Evolutionary conservation across 106 monocot species (phyloP), one percentile per base, ranked within the genome.

Genomic region (Platanthera guangdongensis): DNA sequence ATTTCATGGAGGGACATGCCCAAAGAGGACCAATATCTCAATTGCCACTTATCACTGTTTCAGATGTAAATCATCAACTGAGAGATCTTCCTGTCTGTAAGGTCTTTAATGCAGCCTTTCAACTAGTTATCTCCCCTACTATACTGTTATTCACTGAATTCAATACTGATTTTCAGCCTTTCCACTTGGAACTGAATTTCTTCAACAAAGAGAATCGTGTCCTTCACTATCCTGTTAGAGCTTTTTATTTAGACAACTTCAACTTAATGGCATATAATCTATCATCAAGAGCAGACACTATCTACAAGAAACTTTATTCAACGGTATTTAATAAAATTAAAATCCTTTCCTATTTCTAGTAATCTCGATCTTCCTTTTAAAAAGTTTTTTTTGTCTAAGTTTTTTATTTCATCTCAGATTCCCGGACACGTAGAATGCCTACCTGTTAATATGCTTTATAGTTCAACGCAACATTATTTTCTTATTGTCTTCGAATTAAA

Each of bases 1-100:
- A 96, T 85, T 91, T 96, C 80, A 89, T 96, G 90, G 96, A 96
- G 78, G 96, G 96, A 3, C 93, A 96, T 91, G 88, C 96, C 47
- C 90, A 91, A 81, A 86, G 87, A 78, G 93, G 89, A 7, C 91
- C 93, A 64, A 88, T 96, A 82, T 84, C 89, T 75, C 84, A 89
- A 51, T 78, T 96, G 51, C 96, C 96, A 71, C 89, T 96, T 21
- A 86, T 96, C 82, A 87, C 90, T 15, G 85, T 96, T 50, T 93
- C 89, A 53, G 84, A 91, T 77, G 50, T 51, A 74, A 79, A 81
- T 45, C 79, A 91, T 81, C 85, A 82, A 60, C 81, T 96, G 68
- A 82, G 82, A 71, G 93, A 96, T 87, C 75, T 89, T 79, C 96
- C 96, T 71, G 87, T 96, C 77, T 96, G 96, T 82, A 89, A 89